Base-by-base conservation (phyloP, 208 protist genomes). In the Angomonas ambiguus region DNA sequence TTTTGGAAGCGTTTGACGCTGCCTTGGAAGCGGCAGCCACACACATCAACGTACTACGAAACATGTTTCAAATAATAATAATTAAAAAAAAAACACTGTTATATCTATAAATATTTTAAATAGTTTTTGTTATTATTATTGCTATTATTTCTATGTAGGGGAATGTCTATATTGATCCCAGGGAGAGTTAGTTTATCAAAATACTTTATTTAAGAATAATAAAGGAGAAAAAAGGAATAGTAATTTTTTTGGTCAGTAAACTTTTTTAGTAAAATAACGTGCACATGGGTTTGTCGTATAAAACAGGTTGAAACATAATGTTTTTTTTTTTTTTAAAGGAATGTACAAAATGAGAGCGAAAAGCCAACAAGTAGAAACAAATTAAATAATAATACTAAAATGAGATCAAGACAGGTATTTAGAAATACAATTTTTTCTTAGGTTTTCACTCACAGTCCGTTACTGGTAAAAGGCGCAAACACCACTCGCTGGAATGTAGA, bases 1-100 rank as follows among this genome's bases (percentile, higher is more conserved):
- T 41, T 41, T 84, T 85, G 32, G 69, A 75, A 2, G 34, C 28
- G 56, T 85, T 74, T 32, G 76, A 57, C 28, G 69, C 53, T n/a
- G 45, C 22, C 16, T 25, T 65, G 35, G 61, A 20, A 5, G 74
- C 59, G n/a, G 57, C 55, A 1, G 33, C 57, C 1, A 71, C 35
- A 13, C 76, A 22, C n/a, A 38, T 30, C 27, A 53, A 32, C 5
- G 51, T 24, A 11, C 71, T 71, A 45, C 75, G 64, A 41, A 72
- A 72, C 74, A 85, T 82, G 35, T 5, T 41, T 5, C 35, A 41
- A 13, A 41, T 18, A 18, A 41, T 41, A 41, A 27, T 45, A 64
- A 64, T 24, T 64, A 24, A 35, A 6, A 28, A 35, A 59, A 59
- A 59, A 31, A n/a, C 16, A 59, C 16, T n/a, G 31, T 31, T 35